Percentiles rank a stretch among this genome's conserved stretches.
Evolutionary conservation across 2,329 filamentous ascomycete genomes (phyloP).

Genomic region (Fusarium sp.): DNA sequence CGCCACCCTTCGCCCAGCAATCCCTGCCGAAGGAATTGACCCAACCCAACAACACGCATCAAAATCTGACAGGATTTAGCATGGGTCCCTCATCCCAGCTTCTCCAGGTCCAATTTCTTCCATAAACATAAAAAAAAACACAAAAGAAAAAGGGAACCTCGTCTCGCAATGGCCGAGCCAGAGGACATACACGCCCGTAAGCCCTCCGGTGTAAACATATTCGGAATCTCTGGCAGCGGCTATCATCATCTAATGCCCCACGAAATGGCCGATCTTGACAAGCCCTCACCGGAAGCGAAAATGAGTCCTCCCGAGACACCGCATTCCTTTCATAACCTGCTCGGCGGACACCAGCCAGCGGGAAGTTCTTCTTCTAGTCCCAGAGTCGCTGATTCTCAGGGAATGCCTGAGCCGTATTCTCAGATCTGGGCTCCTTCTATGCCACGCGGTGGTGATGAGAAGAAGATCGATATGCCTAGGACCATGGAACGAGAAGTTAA

Average conservation of each 20-base stretch:
- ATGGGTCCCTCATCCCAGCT: constrained; percentile 17
- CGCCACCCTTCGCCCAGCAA: constrained; percentile 9
- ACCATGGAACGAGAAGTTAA: background rate
- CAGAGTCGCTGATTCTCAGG: background rate
- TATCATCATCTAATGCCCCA: constrained; percentile 38
- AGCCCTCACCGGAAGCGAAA: constrained; percentile 23
- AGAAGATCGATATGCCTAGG: constrained; percentile 15
- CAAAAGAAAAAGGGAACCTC: background rate
- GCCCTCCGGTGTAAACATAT: constrained; percentile 27
- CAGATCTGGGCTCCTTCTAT: constrained; percentile 38
- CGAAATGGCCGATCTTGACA: constrained; percentile 32
- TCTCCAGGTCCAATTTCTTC: background rate
- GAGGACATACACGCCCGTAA: constrained; percentile 8
- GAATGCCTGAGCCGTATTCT: constrained; percentile 28
- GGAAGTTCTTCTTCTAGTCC: constrained; percentile 26
- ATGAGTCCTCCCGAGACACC: constrained; percentile 34
- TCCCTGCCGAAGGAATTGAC: constrained; percentile 4
- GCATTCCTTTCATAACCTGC: constrained; percentile 30
- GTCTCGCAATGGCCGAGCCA: constrained; percentile 27
- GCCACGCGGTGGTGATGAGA: constrained; percentile 6
- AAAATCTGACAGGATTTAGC: background rate
- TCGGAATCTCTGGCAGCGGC: constrained; percentile 30
- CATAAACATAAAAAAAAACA: background rate
- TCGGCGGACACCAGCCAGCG: constrained; percentile 11
- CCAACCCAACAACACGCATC: background rate